Percentiles rank a stretch among this genome's conserved stretches.
Conservation (phyloP, 176 grass and related monocot genomes). For the Panicum miliaceum region DNA sequence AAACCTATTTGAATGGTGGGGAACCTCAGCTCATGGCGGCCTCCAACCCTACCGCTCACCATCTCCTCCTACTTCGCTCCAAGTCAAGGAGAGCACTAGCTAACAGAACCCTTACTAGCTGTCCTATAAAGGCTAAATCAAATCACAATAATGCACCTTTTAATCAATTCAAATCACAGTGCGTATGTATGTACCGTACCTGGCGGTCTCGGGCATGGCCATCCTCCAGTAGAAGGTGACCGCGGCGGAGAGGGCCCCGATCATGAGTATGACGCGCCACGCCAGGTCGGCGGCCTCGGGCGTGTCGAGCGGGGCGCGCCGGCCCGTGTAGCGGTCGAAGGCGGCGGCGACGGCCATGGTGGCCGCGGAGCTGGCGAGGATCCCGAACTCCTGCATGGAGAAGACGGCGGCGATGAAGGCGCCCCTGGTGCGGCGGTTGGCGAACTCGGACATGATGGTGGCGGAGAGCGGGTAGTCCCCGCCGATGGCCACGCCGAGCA, state of each 20-base stretch:
- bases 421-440: slow-evolving; percentile 65
- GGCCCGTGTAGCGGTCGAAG: slow-evolving; percentile 52
- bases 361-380: slow-evolving; percentile 68
- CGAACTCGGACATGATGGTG: slow-evolving; percentile 89
- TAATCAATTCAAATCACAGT: neutral
- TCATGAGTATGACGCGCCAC: slow-evolving; percentile 83
- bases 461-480: slow-evolving; percentile 88
- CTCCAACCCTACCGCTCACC: no score
- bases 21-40: no score
- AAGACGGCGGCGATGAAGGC: slow-evolving; percentile 79
- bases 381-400: slow-evolving; percentile 94
- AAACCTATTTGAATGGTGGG: no score
- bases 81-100: no score
- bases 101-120: neutral
- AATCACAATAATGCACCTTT: neutral
- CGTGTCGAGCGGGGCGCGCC: slow-evolving; percentile 13
- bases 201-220: slow-evolving; percentile 90
- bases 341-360: slow-evolving; percentile 68
- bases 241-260: slow-evolving; percentile 61
- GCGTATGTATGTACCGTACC: slow-evolving; percentile 43
- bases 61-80: no score
- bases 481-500: slow-evolving; percentile 75
- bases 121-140: neutral
- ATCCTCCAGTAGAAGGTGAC: slow-evolving; percentile 91
- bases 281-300: slow-evolving; percentile 58